phyloP scores from a whole-genome alignment of 345 rosid species.

The Gossypium mustelinum region DNA sequence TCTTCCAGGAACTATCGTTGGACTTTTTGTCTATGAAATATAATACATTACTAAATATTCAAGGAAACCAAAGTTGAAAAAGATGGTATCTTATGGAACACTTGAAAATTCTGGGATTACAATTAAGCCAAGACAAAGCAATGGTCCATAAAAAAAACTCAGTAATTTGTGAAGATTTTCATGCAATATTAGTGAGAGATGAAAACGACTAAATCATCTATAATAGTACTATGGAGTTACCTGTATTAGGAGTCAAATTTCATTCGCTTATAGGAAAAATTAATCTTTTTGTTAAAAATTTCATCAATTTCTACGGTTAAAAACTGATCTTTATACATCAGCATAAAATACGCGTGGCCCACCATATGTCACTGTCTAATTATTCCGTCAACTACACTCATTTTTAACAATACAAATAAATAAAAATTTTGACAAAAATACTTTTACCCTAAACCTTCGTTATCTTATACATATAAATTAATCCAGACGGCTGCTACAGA shows the following conservation, averaged over 20 bases:
- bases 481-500: background rate
- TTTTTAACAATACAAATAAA: too few relatives aligned
- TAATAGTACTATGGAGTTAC: too few relatives aligned
- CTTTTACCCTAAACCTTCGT: too few relatives aligned
- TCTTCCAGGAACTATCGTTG: background rate
- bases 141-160: background rate
- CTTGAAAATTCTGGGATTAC: background rate
- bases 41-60: background rate
- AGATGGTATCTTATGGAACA: too few relatives aligned
- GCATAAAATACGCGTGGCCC: too few relatives aligned
- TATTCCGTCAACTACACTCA: too few relatives aligned
- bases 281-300: too few relatives aligned
- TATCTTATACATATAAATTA: background rate
- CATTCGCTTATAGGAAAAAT: too few relatives aligned
- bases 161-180: background rate
- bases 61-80: background rate
- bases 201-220: background rate
- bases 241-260: too few relatives aligned
- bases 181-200: background rate
- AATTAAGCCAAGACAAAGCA: conserved; percentile 2
- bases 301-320: too few relatives aligned
- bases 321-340: accelerated
- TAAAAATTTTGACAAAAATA: too few relatives aligned
- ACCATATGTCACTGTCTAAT: too few relatives aligned
- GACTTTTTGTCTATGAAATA: background rate